Conservation (phyloP, 495 filamentous ascomycete genomes). For the Neurospora sp. region DNA sequence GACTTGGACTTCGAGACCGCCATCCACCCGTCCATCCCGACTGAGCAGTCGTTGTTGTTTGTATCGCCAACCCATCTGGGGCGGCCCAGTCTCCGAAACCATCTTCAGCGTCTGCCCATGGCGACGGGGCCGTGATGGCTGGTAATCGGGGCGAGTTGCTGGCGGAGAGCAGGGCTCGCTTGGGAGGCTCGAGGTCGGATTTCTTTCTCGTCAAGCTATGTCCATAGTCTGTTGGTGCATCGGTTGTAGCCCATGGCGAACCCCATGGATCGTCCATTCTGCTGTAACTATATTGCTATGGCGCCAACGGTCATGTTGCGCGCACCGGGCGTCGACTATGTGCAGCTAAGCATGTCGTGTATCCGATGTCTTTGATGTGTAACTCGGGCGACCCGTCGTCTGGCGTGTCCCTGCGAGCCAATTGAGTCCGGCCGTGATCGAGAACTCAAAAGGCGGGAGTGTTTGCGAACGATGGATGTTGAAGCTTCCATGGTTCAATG, state of each 20-base stretch:
- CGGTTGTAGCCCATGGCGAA: slow-evolving; percentile 37
- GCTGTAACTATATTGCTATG: slow-evolving; percentile 1
- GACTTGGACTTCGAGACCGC: slow-evolving; percentile 21
- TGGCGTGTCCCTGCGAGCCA: not conserved
- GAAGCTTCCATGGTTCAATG: not conserved
- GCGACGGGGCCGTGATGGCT: slow-evolving; percentile 24
- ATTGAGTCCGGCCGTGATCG: not conserved
- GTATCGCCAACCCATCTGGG: slow-evolving; percentile 5
- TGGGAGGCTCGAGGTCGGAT: slow-evolving; percentile 32
- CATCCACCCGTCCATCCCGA: slow-evolving; percentile 30
- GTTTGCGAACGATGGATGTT: not conserved
- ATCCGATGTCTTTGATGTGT: not conserved
- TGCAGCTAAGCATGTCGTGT: slow-evolving; percentile 7
- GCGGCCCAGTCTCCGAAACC: slow-evolving; percentile 34
- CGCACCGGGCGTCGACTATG: not conserved
- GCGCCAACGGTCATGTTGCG: slow-evolving; percentile 20
- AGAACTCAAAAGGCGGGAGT: not conserved
- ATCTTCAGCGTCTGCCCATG: slow-evolving; percentile 36
- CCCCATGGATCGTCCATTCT: slow-evolving; percentile 51
- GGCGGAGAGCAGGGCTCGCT: slow-evolving; percentile 33
- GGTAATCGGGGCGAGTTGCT: slow-evolving; percentile 21
- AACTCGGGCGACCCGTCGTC: not conserved
- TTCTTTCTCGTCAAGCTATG: slow-evolving; percentile 21
- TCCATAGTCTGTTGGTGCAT: slow-evolving; percentile 20
- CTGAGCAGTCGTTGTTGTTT: slow-evolving; percentile 5